A percentile compares a stretch with the other conserved stretches of the same genome.
These are phyloP conservation scores for Platanthera guangdongensis DNA, from an alignment of 106 monocot genomes.

Conservation along the genomic window DNA sequence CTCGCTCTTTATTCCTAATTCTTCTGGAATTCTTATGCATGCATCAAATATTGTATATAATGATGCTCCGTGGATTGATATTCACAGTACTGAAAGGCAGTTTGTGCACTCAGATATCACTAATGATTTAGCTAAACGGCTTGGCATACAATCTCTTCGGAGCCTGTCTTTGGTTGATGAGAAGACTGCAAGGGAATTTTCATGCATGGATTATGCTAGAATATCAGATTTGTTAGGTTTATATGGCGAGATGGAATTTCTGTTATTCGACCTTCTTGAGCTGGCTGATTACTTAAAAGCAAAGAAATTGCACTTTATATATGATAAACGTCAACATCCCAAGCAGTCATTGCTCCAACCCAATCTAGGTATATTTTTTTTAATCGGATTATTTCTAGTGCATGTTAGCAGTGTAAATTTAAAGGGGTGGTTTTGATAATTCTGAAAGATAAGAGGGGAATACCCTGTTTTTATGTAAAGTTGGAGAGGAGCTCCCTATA, in stretches of 20 bases:
- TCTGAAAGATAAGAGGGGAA: no score
- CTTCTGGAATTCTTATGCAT: conserved; percentile 48
- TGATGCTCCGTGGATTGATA: conserved; percentile 97
- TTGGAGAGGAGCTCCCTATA: no score
- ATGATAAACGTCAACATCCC: conserved; percentile 89
- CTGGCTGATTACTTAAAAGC: conserved; percentile 81
- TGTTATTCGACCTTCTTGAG: conserved; percentile 88
- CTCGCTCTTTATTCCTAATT: conserved; percentile 78
- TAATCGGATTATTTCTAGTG: no score
- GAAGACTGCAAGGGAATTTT: conserved; percentile 58
- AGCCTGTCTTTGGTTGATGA: conserved; percentile 67
- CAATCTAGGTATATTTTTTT: conserved; percentile 57
- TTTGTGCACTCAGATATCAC: conserved; percentile 70
- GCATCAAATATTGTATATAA: conserved; percentile 66
- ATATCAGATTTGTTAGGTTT: conserved; percentile 70
- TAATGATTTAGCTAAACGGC: conserved; percentile 70
- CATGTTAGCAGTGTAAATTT: no score
- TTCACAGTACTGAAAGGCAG: conserved; percentile 29
- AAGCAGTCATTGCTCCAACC: conserved; percentile 87
- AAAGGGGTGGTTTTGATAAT: no score
- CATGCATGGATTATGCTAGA: conserved; percentile 83
- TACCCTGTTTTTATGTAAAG: no score
- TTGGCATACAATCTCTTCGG: conserved; percentile 77
- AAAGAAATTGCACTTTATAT: conserved; percentile 76
- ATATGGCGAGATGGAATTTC: conserved; percentile 62